Evolutionary conservation across 768 basidiomycete species (phyloP), one percentile per base, ranked within the genome.

Genomic region (Leccinum uliginosum): DNA sequence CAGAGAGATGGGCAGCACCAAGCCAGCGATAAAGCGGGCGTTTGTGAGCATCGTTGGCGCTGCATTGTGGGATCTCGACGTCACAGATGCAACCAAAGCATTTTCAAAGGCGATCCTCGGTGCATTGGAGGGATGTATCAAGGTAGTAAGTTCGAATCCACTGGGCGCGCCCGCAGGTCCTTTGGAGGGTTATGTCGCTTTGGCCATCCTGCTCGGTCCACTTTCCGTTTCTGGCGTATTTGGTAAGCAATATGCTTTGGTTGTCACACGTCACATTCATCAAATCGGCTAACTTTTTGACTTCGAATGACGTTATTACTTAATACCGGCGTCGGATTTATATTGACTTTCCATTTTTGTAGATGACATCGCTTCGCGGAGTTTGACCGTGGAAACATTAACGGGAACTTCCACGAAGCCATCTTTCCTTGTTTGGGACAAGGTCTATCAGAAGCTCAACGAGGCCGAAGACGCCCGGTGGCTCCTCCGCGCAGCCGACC

Each of bases 361-460:
- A 79, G 86, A 76, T 53, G 77, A 82, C 50, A 52, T 75, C 10
- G 76, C 82, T 21, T 73, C 79, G 23, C 76, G 74, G 61, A 84
- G 84, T 66, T 50, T 78, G 27, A 70, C 71, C 3, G 59, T 82
- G n/a, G 75, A 78, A 32, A 71, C 78, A 1, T 68, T 89, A n/a
- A 66, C 70, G 17, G 70, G 70, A 5, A 71, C 83, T 0, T 73
- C 76, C 14, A 73, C 80, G 23, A 97, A 93, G 67, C 89, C 92
- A 0, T 87, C 89, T 2, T 97, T 97, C 74, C 71, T 98, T 40
- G 63, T 95, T 14, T 92, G 84, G 83, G 93, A 96, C 53, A 93
- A 90, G 68, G 84, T 91, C 0, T 93, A 92, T 64, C 82, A 86
- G 57, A 93, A 91, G 67, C 61, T 87, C 15, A 73, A 75, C 7